Evolutionary conservation across 2,329 filamentous ascomycete genomes (phyloP).

Genomic region (Teratosphaeria nubilosa): DNA sequence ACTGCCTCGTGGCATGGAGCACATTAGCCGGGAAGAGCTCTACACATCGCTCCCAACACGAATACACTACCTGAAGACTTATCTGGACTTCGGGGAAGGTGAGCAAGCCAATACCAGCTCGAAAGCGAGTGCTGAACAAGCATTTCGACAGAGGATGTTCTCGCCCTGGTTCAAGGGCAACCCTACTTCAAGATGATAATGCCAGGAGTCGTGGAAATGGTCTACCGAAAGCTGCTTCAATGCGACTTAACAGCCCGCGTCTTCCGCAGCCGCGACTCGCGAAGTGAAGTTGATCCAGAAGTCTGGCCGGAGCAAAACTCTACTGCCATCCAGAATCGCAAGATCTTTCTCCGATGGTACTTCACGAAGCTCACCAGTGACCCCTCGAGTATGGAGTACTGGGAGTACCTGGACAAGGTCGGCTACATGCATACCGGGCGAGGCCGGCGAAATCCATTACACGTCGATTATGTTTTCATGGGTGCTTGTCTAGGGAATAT

Average conservation of each 20-base stretch:
- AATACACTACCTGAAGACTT: constrained; percentile 63
- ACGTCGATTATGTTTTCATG: constrained; percentile 74
- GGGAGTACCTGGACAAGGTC: constrained; percentile 77
- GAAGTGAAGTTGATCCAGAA: constrained; percentile 58
- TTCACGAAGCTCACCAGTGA: constrained; percentile 65
- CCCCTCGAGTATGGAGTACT: constrained; percentile 65
- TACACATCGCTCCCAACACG: constrained; percentile 61
- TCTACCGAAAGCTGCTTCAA: constrained; percentile 70
- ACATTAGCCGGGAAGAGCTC: constrained; percentile 59
- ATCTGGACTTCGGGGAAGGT: constrained; percentile 54
- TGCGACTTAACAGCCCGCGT: constrained; percentile 75
- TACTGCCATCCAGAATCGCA: constrained; percentile 65
- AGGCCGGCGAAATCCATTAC: constrained; percentile 59
- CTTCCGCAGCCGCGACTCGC: constrained; percentile 52
- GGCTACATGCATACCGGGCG: constrained; percentile 75
- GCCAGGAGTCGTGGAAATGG: constrained; percentile 72
- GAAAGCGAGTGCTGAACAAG: constrained; percentile 7
- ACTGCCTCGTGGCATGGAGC: constrained; percentile 32
- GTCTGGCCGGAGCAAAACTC: constrained; percentile 55
- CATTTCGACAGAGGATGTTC: constrained; percentile 52
- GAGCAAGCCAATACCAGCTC: not conserved
- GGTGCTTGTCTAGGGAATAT: constrained; percentile 63
- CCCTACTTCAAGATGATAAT: constrained; percentile 77
- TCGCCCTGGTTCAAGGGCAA: constrained; percentile 56
- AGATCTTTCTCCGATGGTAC: constrained; percentile 69